Conservation (phyloP, 805 yeast genomes). For the Candida palmyrensis region DNA sequence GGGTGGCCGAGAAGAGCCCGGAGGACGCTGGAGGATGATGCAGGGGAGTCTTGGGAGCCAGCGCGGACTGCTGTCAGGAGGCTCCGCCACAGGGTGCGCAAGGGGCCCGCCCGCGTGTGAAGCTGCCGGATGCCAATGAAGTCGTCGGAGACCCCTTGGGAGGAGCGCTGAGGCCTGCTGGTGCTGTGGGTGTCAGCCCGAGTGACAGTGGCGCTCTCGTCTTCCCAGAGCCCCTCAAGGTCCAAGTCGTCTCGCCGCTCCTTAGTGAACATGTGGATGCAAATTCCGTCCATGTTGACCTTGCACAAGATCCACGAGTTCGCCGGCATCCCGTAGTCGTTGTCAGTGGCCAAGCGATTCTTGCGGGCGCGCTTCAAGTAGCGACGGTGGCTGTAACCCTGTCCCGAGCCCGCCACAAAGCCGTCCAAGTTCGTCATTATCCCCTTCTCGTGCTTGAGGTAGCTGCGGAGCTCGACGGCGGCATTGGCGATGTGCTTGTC, state of each 20-base stretch:
- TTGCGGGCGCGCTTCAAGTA: conserved; percentile 50
- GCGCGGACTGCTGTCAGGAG: not conserved
- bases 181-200: conserved; percentile 9
- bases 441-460: conserved; percentile 44
- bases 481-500: conserved; percentile 73
- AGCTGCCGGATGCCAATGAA: conserved; percentile 39
- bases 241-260: conserved; percentile 64
- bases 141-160: no score
- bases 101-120: conserved; percentile 30
- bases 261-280: conserved; percentile 67
- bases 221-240: conserved; percentile 64
- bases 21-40: not conserved
- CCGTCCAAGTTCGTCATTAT: conserved; percentile 64
- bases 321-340: conserved; percentile 50
- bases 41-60: no score
- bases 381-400: conserved; percentile 32
- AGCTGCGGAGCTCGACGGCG: conserved; percentile 50
- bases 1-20: not conserved
- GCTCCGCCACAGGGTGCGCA: not conserved
- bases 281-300: conserved; percentile 55
- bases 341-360: conserved; percentile 46
- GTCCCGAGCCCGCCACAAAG: conserved; percentile 50
- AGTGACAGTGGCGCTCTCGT: conserved; percentile 15
- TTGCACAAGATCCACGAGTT: conserved; percentile 86
- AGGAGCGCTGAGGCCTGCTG: not conserved